Evolutionary conservation across 2,329 filamentous ascomycete species (phyloP).

Genomic region (Phymatotrichopsis omnivora): DNA sequence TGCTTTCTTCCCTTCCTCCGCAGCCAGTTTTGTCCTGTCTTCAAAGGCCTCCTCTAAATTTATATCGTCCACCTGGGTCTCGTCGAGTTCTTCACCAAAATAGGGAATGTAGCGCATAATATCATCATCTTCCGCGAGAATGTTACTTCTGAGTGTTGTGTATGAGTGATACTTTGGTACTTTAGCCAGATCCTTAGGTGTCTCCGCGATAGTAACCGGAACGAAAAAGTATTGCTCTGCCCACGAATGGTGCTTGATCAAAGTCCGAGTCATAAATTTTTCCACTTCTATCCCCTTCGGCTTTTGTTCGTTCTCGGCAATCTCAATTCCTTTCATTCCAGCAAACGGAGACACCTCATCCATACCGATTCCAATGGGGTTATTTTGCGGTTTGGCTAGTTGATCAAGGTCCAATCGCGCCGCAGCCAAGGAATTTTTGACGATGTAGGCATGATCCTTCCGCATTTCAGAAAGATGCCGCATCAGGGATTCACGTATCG

Average conservation of each 20-base stretch:
- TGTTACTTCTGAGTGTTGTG: constrained; percentile 26
- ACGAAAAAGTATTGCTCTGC: constrained; percentile 15
- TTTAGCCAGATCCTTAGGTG: constrained; percentile 12
- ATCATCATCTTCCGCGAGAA: constrained; percentile 27
- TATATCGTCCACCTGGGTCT: constrained; percentile 18
- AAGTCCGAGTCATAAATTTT: constrained; percentile 6
- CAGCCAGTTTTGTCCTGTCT: constrained; percentile 21
- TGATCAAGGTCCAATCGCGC: constrained; percentile 20
- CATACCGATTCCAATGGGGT: constrained; percentile 6
- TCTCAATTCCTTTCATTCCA: constrained; percentile 22
- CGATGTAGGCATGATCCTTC: constrained; percentile 26
- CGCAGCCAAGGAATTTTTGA: constrained; percentile 15
- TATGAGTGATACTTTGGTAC: constrained; percentile 27
- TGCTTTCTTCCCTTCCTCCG: constrained; percentile 18
- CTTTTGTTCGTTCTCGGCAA: constrained; percentile 10
- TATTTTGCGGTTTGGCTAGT: not conserved
- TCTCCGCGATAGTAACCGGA: constrained; percentile 8
- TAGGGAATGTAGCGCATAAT: constrained; percentile 28
- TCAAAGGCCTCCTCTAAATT: constrained; percentile 24
- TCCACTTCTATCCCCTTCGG: constrained; percentile 8
- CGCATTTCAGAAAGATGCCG: constrained; percentile 22
- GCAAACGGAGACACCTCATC: constrained; percentile 24
- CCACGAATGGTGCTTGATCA: constrained; percentile 8
- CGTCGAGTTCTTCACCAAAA: constrained; percentile 25
- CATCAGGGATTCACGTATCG: not conserved